Base-by-base conservation (phyloP, 1,139 yeast species). In the Taphrina communis region DNA sequence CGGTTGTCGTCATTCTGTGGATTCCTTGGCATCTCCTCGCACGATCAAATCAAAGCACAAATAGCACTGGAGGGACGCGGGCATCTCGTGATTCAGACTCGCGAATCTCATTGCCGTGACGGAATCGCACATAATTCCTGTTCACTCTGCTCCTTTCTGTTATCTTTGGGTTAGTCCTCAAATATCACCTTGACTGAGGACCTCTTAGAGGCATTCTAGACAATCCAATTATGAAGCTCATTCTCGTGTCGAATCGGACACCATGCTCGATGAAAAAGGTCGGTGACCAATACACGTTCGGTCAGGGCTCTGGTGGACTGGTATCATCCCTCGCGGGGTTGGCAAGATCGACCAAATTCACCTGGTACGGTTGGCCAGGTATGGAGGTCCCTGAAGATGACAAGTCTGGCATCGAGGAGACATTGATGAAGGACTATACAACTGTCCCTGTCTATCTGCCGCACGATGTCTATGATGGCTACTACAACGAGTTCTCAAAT, bases 331-430 rank as follows among this genome's bases (percentile, higher is more conserved):
- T 95, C 56, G 96, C 93, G 75, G 98, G 99, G 0, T 81, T 95
- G 69, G 90, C 91, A 78, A 90, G 90, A 75, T 81, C 88, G 12
- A 88, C 94, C 14, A 88, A 89, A 71, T 94, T 94, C 79, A 95
- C 90, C 77, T 95, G 99, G 99, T 87, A 90, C 75, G 99, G 99
- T 21, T 95, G 99, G 99, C 97, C 98, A 0, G 83, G 79, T 0
- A 80, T 92, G 75, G 97, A 92, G 75, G 83, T 95, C 8, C 96
- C 97, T 1, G 89, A 82, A 39, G 84, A 83, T 53, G 97, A 92
- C 73, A 88, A 88, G 76, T 84, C 79, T 0, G 80, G 81, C 70
- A 96, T 95, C 68, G 86, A 86, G 71, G 77, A 80, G 35, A 97
- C 93, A 73, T 81, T 95, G 72, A 82, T 83, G 78, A 85, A 85